Base-by-base conservation (phyloP, 2,329 filamentous ascomycete genomes). In the Exophiala xenobiotica region DNA sequence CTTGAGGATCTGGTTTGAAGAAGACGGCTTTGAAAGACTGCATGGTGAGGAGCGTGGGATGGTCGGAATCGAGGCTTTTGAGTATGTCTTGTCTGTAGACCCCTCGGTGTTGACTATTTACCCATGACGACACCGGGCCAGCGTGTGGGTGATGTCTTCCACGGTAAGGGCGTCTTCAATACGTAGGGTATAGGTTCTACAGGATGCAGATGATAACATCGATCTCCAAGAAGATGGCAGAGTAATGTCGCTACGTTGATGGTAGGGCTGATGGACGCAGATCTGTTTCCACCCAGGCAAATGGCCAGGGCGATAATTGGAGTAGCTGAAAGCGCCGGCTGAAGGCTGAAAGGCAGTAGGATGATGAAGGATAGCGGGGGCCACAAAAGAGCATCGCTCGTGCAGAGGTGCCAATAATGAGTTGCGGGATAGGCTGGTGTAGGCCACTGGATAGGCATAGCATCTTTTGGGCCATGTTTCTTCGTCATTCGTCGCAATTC, bases 1-100 rank as follows among this genome's bases (percentile, higher is more conserved):
- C 87, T 71, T 95, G 87, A 38, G 93, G 93, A 67, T 95, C 91
- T 29, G 93, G 92, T 72, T 90, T 92, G 71, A 85, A 90, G 73
- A 97, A 92, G 65, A 96, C 83, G 53, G 86, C 78, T 70, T 84
- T 89, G 68, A 97, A 78, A 37, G 87, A 81, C 76, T 97, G 90
- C 93, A 97, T 97, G 65, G 62, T 71, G 44, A 24, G 14, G 19
- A 9, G 9, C 19, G 37, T 20, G 6, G 11, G n/a, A 14, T n/a
- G n/a, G n/a, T n/a, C n/a, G 19, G 19, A n/a, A 40, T 18, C 3
- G 7, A 14, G 27, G 23, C 35, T 16, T 6, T 9, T 35, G 29
- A 18, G 14, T 47, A 37, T 38, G 18, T n/a, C 23, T 29, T 35
- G 14, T 16, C 16, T 23, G 43, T 16, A 49, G 29, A 41, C 24